Conservation (phyloP, 495 filamentous ascomycete genomes). For the Rhypophila decipiens region DNA sequence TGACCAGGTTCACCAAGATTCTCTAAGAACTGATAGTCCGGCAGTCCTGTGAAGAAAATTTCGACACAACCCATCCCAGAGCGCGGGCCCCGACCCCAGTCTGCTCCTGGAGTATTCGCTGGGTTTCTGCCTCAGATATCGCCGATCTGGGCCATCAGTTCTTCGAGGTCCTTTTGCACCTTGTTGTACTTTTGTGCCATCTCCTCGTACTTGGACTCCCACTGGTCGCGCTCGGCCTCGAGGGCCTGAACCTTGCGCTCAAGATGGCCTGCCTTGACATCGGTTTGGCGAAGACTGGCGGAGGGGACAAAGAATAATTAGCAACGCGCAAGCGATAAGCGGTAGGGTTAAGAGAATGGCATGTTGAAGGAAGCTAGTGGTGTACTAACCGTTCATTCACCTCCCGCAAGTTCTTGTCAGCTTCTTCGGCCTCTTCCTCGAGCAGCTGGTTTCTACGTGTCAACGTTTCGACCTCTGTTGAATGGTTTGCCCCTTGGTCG, state of each 20-base stretch:
- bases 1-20: too few species aligned
- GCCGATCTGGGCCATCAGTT: constrained; percentile 81
- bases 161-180: constrained; percentile 87
- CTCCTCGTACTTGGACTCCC: constrained; percentile 96
- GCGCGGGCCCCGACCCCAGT: constrained; percentile 2
- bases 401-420: constrained; percentile 89
- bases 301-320: constrained; percentile 7
- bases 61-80: background rate
- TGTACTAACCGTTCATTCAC: constrained; percentile 93
- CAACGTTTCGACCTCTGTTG: constrained; percentile 80
- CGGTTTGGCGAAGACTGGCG: constrained; percentile 87
- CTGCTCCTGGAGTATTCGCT: background rate
- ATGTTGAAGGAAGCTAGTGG: background rate
- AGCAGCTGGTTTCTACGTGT: constrained; percentile 89
- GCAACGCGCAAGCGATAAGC: background rate
- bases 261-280: constrained; percentile 98
- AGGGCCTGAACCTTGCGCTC: constrained; percentile 98
- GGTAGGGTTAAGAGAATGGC: background rate
- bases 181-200: constrained; percentile 77
- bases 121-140: constrained; percentile 75
- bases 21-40: too few species aligned
- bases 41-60: constrained; percentile 1
- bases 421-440: constrained; percentile 95
- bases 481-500: constrained; percentile 64
- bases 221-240: constrained; percentile 78